These are phyloP conservation scores for Leccinum imitatum DNA, from an alignment of 768 basidiomycete species.

Conservation along the genomic window DNA sequence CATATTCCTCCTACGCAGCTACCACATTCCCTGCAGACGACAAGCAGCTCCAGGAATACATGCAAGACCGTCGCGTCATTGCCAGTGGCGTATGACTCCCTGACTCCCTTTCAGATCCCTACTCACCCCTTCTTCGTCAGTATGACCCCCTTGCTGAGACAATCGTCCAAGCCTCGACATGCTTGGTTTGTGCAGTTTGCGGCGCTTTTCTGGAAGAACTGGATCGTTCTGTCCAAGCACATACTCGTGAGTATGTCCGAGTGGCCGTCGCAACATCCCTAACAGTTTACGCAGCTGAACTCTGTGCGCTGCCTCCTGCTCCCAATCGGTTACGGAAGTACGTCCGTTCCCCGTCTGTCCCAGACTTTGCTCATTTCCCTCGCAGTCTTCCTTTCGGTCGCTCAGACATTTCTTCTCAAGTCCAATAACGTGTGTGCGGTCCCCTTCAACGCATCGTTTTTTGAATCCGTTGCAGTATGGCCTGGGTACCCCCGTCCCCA, in stretches of 20 bases:
- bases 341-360: background rate
- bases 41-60: slow-evolving; percentile 64
- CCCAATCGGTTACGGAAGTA: slow-evolving; percentile 59
- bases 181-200: slow-evolving; percentile 50
- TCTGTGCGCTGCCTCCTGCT: slow-evolving; percentile 59
- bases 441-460: background rate
- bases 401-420: slow-evolving; percentile 57
- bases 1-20: slow-evolving; percentile 37
- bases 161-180: slow-evolving; percentile 31
- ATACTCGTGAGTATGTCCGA: slow-evolving; percentile 48
- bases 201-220: slow-evolving; percentile 69
- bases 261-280: background rate
- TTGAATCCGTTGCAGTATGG: slow-evolving; percentile 47
- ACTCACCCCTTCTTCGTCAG: slow-evolving; percentile 38
- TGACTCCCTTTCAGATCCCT: background rate
- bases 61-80: slow-evolving; percentile 78
- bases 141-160: slow-evolving; percentile 92
- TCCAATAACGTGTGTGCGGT: slow-evolving; percentile 52
- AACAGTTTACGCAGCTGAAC: slow-evolving; percentile 44
- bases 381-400: slow-evolving; percentile 57
- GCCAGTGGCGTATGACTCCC: slow-evolving; percentile 49
- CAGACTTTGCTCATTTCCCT: background rate
- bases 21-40: slow-evolving; percentile 68
- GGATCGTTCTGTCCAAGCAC: slow-evolving; percentile 68
- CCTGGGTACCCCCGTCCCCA: slow-evolving; percentile 54